Base-by-base conservation (phyloP, 2,329 filamentous ascomycete genomes). In the Fusarium acutatum region DNA sequence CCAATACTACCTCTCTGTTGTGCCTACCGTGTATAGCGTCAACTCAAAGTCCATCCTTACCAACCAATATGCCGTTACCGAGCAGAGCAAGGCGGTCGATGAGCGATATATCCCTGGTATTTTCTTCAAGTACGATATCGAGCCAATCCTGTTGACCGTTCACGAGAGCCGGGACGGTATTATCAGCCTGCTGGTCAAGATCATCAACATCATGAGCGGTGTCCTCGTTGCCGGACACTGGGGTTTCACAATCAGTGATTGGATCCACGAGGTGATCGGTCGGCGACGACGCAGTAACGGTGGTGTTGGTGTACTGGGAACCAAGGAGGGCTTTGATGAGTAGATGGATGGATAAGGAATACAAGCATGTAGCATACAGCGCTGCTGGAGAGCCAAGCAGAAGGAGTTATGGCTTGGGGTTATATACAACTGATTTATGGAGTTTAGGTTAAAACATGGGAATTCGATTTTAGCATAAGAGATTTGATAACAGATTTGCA, bases 41-140 rank as follows among this genome's bases (percentile, higher is more conserved):
- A 87, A 87, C 52, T 81, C 83, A 37, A 88, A 89, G 78, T 92
- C 91, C 60, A 91, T 99, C 80, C 90, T 92, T 83, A 98, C 96
- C 22, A 99, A 99, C 86, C 96, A 99, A 83, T 99, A 99, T 85
- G 96, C 96, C 68, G 96, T 97, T 1, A 98, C 95, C 2, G 94
- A 95, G 80, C 95, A 98, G 85, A 92, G 89, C 76, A 90, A 91
- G 78, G 84, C 87, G 40, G 88, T 97, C 46, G 85, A 87, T 61
- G 93, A 97, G 78, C 90, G 87, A 76, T 72, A 86, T 66, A 89
- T 98, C 2, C 96, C 96, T 0, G 96, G 96, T 37, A 91, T 99
- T 71, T 99, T 98, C 81, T 94, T 99, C 88, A 99, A 98, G 85
- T 99, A 97, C 84, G 96, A 98, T 81, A 98, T 99, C 77, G 96